phyloP scores from a whole-genome alignment of 345 rosid species.

The Aquilaria malaccensis region DNA sequence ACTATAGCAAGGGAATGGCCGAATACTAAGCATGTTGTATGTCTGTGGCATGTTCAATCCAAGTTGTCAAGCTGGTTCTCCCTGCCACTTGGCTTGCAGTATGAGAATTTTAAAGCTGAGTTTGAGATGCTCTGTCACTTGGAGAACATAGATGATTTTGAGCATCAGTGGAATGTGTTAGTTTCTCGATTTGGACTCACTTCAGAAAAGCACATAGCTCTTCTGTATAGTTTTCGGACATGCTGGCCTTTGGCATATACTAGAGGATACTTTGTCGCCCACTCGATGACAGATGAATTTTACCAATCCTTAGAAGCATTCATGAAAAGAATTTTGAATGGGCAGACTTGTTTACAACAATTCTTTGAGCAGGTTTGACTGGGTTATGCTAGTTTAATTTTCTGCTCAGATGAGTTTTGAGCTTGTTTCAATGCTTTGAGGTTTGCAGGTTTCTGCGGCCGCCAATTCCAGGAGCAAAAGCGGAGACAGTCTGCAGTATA shows the following conservation, averaged over 20 bases:
- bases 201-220: conserved; percentile 67
- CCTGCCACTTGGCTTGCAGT: conserved; percentile 55
- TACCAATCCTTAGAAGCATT: conserved; percentile 50
- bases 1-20: conserved; percentile 76
- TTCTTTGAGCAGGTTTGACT: conserved; percentile 77
- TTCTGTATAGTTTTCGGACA: conserved; percentile 34
- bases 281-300: conserved; percentile 53
- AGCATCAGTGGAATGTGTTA: conserved; percentile 68
- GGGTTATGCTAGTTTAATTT: neutral
- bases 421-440: conserved; percentile 11
- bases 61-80: conserved; percentile 91
- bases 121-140: conserved; percentile 55
- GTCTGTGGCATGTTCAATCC: conserved; percentile 60
- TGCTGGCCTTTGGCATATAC: conserved; percentile 62
- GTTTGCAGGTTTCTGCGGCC: conserved; percentile 50
- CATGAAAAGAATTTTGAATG: conserved; percentile 42
- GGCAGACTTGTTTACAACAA: conserved; percentile 55
- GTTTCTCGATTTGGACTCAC: conserved; percentile 71
- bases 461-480: conserved; percentile 35
- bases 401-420: neutral
- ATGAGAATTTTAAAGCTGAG: conserved; percentile 62
- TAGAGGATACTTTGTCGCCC: conserved; percentile 71
- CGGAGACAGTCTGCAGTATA: conserved; percentile 33
- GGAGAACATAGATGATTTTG: conserved; percentile 65
- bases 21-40: conserved; percentile 60